Evolutionary conservation across 495 filamentous ascomycete species (phyloP).

Genomic region (Hypoxylon cercidicola): DNA sequence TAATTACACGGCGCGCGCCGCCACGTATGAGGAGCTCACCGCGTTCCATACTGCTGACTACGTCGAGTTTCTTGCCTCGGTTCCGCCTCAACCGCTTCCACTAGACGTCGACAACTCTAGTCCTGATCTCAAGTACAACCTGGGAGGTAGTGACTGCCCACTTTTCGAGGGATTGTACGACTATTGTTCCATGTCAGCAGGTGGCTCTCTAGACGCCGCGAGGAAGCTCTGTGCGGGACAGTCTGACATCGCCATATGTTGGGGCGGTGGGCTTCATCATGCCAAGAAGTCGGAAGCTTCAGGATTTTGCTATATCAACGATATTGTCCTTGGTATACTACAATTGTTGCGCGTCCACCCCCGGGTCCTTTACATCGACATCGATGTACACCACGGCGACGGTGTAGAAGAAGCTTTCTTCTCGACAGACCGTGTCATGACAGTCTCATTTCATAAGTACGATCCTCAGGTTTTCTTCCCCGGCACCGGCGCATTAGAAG

Average conservation of each 20-base stretch:
- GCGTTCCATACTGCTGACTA: slow-evolving; percentile 91
- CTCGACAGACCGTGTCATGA: slow-evolving; percentile 95
- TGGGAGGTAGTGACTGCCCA: slow-evolving; percentile 91
- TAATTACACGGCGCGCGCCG: slow-evolving; percentile 80
- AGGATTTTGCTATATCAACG: slow-evolving; percentile 98
- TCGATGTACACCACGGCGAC: slow-evolving; percentile 98
- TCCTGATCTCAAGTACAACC: slow-evolving; percentile 74
- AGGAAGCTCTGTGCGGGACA: slow-evolving; percentile 86
- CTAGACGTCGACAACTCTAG: slow-evolving; percentile 61
- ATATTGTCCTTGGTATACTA: slow-evolving; percentile 95
- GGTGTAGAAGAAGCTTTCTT: slow-evolving; percentile 98
- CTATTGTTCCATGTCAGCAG: slow-evolving; percentile 93
- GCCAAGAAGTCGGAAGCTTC: slow-evolving; percentile 93
- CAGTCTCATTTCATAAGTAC: slow-evolving; percentile 97
- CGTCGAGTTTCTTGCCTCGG: slow-evolving; percentile 81
- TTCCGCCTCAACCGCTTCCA: slow-evolving; percentile 57
- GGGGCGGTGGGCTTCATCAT: slow-evolving; percentile 98
- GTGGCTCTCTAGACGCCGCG: slow-evolving; percentile 89
- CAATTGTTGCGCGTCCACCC: slow-evolving; percentile 88
- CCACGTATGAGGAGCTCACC: slow-evolving; percentile 86
- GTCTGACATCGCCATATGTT: slow-evolving; percentile 96
- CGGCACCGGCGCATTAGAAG: slow-evolving; percentile 90
- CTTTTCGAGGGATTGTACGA: slow-evolving; percentile 95
- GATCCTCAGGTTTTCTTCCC: slow-evolving; percentile 91
- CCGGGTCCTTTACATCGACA: slow-evolving; percentile 96